Evolutionary conservation across 768 basidiomycete species (phyloP).

Genomic region (Mycena galericulata): DNA sequence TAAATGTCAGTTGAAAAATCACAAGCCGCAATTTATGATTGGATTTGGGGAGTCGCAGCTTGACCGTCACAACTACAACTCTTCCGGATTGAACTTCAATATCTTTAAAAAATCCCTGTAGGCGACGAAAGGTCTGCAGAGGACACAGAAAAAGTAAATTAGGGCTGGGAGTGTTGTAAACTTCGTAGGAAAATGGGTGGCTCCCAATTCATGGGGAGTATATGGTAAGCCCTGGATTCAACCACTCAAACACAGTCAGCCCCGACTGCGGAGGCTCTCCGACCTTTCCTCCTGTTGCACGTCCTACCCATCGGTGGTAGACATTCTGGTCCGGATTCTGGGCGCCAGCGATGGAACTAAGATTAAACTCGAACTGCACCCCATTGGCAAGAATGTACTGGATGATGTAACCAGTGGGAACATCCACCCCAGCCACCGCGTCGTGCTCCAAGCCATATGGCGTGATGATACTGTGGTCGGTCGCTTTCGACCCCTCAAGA

Average conservation of each 20-base stretch:
- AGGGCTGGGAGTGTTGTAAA: too few species aligned
- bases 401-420: slow-evolving; percentile 36
- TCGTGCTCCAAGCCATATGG: slow-evolving; percentile 32
- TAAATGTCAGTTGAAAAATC: too few species aligned
- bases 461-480: slow-evolving; percentile 32
- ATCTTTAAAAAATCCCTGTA: too few species aligned
- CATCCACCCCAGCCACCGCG: slow-evolving; percentile 29
- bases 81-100: too few species aligned
- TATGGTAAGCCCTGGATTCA: neutral
- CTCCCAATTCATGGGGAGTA: neutral
- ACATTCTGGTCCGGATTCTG: slow-evolving; percentile 34
- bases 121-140: too few species aligned
- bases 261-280: slow-evolving; percentile 11
- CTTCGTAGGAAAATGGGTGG: too few species aligned
- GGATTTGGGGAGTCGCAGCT: too few species aligned
- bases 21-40: too few species aligned
- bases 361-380: slow-evolving; percentile 34
- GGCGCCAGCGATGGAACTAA: slow-evolving; percentile 30
- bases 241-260: slow-evolving; percentile 31
- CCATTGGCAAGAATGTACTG: slow-evolving; percentile 38
- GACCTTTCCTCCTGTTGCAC: slow-evolving; percentile 23
- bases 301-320: slow-evolving; percentile 41
- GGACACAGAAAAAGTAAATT: too few species aligned
- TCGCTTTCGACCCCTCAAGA: slow-evolving; percentile 30
- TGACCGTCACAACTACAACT: too few species aligned